Conservation (phyloP, 2,329 filamentous ascomycete species). For the Leptographium wingfieldii region DNA sequence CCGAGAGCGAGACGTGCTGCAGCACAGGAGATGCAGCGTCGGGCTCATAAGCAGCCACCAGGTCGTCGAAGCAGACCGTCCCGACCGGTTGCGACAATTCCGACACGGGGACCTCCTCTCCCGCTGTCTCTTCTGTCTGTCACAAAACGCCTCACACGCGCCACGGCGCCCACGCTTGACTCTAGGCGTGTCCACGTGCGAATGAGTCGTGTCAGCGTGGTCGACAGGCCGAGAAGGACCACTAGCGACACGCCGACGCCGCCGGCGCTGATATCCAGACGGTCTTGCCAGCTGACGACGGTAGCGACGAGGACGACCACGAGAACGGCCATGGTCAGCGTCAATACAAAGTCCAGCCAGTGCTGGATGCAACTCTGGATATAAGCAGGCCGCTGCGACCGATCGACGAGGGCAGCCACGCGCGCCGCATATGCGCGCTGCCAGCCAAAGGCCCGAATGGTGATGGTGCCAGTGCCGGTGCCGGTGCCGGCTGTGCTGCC, state of each 20-base stretch:
- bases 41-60: background rate
- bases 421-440: background rate
- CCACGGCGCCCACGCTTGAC: no score
- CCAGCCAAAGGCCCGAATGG: background rate
- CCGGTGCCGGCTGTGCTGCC: background rate
- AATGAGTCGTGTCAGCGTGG: no score
- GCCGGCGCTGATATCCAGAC: background rate
- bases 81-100: background rate
- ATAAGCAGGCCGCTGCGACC: background rate
- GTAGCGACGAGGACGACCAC: background rate
- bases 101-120: no score
- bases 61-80: background rate
- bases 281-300: background rate
- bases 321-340: background rate
- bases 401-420: background rate
- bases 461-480: no score
- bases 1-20: background rate
- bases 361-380: background rate
- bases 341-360: conserved; percentile 1
- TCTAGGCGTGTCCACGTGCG: no score
- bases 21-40: background rate
- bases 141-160: no score
- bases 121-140: no score
- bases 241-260: no score
- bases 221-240: no score